Conservation (phyloP, 2,329 filamentous ascomycete species). For the Trichoderma atroviride region DNA sequence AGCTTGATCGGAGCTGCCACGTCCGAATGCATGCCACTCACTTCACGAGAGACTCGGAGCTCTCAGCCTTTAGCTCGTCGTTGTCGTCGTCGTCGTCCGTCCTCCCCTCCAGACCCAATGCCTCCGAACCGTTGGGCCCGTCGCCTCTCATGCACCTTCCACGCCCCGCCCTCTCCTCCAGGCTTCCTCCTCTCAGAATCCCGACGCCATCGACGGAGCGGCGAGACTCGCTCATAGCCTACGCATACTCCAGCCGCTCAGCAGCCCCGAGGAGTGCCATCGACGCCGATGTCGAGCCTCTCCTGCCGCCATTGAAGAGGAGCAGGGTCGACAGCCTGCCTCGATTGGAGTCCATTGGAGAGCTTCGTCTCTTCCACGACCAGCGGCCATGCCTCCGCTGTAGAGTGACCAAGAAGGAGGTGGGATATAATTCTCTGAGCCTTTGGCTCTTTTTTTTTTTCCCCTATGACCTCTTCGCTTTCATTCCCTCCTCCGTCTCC, state of each 20-base stretch:
- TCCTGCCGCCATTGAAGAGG: constrained; percentile 58
- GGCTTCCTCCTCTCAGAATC: constrained; percentile 36
- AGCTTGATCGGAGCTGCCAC: constrained; percentile 56
- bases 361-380: constrained; percentile 54
- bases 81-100: constrained; percentile 10
- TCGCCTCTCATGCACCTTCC: constrained; percentile 46
- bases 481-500: not conserved
- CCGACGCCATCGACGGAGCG: constrained; percentile 36
- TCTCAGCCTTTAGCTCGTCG: constrained; percentile 41
- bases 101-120: constrained; percentile 19
- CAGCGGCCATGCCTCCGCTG: constrained; percentile 56
- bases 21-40: constrained; percentile 47
- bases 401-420: constrained; percentile 49
- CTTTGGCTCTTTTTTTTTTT: not conserved
- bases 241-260: constrained; percentile 44
- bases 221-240: constrained; percentile 33
- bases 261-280: constrained; percentile 43
- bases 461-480: not conserved
- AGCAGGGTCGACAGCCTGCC: constrained; percentile 53
- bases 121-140: constrained; percentile 21
- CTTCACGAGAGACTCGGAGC: constrained; percentile 49
- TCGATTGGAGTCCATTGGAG: constrained; percentile 59
- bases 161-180: constrained; percentile 35
- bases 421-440: constrained; percentile 36
- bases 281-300: constrained; percentile 54